Evolutionary conservation across 2,329 filamentous ascomycete genomes (phyloP).

Genomic region (Onygena corvina): DNA sequence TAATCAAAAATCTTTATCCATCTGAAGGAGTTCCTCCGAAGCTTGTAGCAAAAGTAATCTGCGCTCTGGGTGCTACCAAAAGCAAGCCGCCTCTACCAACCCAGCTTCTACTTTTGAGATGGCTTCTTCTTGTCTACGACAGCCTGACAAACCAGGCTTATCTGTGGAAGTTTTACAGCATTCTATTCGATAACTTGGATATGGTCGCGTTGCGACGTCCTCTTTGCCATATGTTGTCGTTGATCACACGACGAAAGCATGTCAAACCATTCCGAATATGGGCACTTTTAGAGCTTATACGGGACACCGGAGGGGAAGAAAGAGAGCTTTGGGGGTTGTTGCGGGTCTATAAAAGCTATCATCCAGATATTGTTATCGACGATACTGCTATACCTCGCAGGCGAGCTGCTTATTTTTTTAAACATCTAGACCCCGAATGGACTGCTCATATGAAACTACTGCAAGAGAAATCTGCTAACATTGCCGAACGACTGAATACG

Average conservation of each 20-base stretch:
- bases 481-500: slow-evolving; percentile 29
- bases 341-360: slow-evolving; percentile 80
- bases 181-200: slow-evolving; percentile 71
- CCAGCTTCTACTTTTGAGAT: slow-evolving; percentile 60
- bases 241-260: slow-evolving; percentile 69
- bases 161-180: slow-evolving; percentile 58
- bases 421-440: slow-evolving; percentile 70
- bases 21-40: slow-evolving; percentile 49
- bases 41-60: slow-evolving; percentile 54
- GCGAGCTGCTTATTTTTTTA: slow-evolving; percentile 26
- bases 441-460: slow-evolving; percentile 54
- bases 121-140: slow-evolving; percentile 67
- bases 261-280: slow-evolving; percentile 77
- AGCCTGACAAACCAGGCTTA: slow-evolving; percentile 51
- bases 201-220: slow-evolving; percentile 60
- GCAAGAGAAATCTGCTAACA: slow-evolving; percentile 40
- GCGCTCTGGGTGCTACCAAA: slow-evolving; percentile 63
- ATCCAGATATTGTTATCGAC: slow-evolving; percentile 74
- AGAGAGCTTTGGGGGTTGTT: slow-evolving; percentile 61
- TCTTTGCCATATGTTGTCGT: slow-evolving; percentile 64
- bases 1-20: slow-evolving; percentile 67
- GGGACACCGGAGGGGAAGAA: slow-evolving; percentile 51
- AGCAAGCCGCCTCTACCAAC: slow-evolving; percentile 60
- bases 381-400: slow-evolving; percentile 41
- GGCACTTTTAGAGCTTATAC: slow-evolving; percentile 45